Evolutionary conservation across 2,329 filamentous ascomycete species (phyloP).

Genomic region (Pseudogymnoascus sp.): DNA sequence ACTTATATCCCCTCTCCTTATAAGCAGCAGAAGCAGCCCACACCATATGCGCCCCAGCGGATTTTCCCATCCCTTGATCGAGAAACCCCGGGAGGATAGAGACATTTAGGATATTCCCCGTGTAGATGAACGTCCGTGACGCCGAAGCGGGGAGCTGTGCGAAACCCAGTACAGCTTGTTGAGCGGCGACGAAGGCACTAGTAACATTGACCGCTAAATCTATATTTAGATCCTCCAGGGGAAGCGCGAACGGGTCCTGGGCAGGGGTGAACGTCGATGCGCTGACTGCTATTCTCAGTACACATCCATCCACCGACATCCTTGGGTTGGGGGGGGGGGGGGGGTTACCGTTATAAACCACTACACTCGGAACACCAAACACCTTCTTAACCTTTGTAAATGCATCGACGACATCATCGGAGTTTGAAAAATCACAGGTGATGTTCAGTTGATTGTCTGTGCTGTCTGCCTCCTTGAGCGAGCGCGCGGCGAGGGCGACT

Average conservation of each 20-base stretch:
- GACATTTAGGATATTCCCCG: conserved; percentile 34
- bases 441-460: conserved; percentile 27
- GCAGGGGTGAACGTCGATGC: conserved; percentile 16
- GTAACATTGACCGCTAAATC: conserved; percentile 31
- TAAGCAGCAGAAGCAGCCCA: conserved; percentile 28
- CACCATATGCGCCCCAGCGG: conserved; percentile 28
- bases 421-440: conserved; percentile 29
- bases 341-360: conserved; percentile 34
- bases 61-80: conserved; percentile 33
- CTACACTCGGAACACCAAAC: conserved; percentile 32
- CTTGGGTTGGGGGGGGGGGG: no score
- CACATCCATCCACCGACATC: no score
- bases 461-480: conserved; percentile 20
- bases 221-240: conserved; percentile 21
- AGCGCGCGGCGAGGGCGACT: conserved; percentile 31
- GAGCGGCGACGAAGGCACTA: conserved; percentile 31
- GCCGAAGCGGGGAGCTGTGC: conserved; percentile 18
- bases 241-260: conserved; percentile 23
- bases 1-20: conserved; percentile 25
- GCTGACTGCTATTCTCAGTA: conserved; percentile 14
- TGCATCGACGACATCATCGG: conserved; percentile 26
- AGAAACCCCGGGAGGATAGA: conserved; percentile 25
- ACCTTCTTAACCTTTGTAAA: conserved; percentile 32
- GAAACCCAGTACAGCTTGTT: conserved; percentile 30
- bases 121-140: conserved; percentile 36